A percentile compares a stretch with the other conserved stretches of the same genome.
Evolutionary conservation across 345 rosid species (phyloP).

Genomic region (Mangifera indica): DNA sequence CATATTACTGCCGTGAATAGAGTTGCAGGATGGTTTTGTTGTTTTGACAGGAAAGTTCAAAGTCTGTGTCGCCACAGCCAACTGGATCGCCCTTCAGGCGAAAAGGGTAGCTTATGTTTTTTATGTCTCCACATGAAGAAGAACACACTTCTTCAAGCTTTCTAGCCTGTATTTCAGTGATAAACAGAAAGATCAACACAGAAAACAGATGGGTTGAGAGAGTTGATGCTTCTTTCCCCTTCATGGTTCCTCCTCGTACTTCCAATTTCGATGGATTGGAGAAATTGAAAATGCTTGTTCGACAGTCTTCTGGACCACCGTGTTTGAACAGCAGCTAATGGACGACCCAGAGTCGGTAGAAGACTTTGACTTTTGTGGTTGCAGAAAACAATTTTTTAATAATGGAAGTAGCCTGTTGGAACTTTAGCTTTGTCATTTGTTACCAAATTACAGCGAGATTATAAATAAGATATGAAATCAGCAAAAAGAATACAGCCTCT

Average conservation of each 20-base stretch:
- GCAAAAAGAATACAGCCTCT: no score
- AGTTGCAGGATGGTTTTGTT: conserved; percentile 28
- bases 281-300: conserved; percentile 19
- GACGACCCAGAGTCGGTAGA: no score
- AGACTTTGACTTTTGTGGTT: no score
- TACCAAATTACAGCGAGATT: no score
- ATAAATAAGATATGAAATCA: no score
- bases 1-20: conserved; percentile 29
- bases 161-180: neutral
- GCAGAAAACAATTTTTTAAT: no score
- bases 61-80: conserved; percentile 28
- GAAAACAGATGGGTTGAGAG: conserved; percentile 9
- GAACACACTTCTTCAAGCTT: conserved; percentile 17
- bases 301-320: conserved; percentile 16
- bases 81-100: conserved; percentile 34
- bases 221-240: neutral
- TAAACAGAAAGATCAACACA: conserved; percentile 15
- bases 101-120: conserved; percentile 38
- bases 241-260: conserved; percentile 5
- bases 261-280: conserved; percentile 16
- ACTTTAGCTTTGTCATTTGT: no score
- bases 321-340: no score
- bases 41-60: conserved; percentile 33
- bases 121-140: conserved; percentile 42
- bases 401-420: no score